Conservation (phyloP, 495 filamentous ascomycete species). For the Trichoderma virens region DNA sequence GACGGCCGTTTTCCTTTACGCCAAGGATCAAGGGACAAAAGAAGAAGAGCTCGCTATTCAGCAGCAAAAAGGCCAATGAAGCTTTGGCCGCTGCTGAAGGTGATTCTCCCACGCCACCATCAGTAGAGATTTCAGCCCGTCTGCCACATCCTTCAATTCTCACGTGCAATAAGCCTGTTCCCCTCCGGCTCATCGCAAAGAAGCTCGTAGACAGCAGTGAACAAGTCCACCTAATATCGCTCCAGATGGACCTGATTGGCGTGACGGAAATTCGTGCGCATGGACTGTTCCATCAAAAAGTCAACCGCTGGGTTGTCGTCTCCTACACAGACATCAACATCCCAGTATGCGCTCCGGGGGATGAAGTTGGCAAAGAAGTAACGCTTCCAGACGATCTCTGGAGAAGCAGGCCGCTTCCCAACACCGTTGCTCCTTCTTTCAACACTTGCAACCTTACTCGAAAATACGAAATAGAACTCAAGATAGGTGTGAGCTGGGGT, state of each 20-base stretch:
- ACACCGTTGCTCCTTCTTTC: slow-evolving; percentile 78
- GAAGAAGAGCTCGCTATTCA: slow-evolving; percentile 48
- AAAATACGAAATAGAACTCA: slow-evolving; percentile 73
- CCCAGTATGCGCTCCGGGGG: slow-evolving; percentile 48
- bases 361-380: slow-evolving; percentile 57
- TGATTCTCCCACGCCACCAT: slow-evolving; percentile 23
- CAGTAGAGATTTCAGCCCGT: slow-evolving; percentile 63
- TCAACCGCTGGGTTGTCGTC: slow-evolving; percentile 58
- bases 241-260: slow-evolving; percentile 76
- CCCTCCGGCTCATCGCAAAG: slow-evolving; percentile 68
- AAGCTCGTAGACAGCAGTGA: slow-evolving; percentile 59
- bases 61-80: slow-evolving; percentile 25
- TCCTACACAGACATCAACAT: slow-evolving; percentile 59
- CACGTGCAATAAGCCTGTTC: slow-evolving; percentile 79
- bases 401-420: slow-evolving; percentile 62
- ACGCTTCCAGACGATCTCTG: slow-evolving; percentile 61
- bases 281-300: slow-evolving; percentile 57
- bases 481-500: slow-evolving; percentile 60
- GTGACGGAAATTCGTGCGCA: slow-evolving; percentile 71
- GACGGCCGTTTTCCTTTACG: slow-evolving; percentile 70
- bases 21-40: slow-evolving; percentile 23
- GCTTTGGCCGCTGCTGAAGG: neutral
- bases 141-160: slow-evolving; percentile 83
- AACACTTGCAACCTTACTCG: slow-evolving; percentile 81
- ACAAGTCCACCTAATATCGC: slow-evolving; percentile 61